Base-by-base conservation (phyloP, 2,329 filamentous ascomycete species). In the Neodidymelliopsis sp. region DNA sequence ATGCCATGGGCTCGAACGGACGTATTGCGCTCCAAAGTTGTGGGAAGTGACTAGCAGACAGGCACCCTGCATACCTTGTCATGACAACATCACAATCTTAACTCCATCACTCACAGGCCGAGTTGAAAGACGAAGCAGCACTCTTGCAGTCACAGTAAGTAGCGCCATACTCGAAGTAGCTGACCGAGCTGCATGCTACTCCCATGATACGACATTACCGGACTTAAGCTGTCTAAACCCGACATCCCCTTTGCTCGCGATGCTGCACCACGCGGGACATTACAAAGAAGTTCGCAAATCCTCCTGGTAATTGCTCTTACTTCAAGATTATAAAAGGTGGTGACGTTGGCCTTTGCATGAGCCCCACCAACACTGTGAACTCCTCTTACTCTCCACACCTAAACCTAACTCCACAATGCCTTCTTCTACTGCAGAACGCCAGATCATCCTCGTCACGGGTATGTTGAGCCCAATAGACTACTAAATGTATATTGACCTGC, bases 381-480 rank as follows among this genome's bases (percentile, higher is more conserved):
- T 9, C 6, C 6, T 38, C 23, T 12, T 3, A n/a, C 19, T 19
- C 23, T 15, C 24, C 12, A 4, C 4, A 36, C 5, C 12, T 10
- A n/a, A 10, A 24, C 10, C 10, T 2, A 24, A 24, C 3, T 9
- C 11, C 36, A 41, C 7, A 6, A 50, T 50, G 47, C 28, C 24
- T 40, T 30, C 53, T 23, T 18, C 46, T 2, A 25, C 48, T 4
- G 23, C 57, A 8, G 49, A 59, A 10, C 64, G 65, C 23, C 61
- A 62, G 29, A 55, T 68, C 22, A 62, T 70, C 34, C 56, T 71
- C 11, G 47, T 71, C 33, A 70, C 68, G 29, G 65, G 67, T 62
- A 20, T 12, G 28, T 43, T 16, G 6, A 12, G 9, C 12, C 2
- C 5, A 20, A 38, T 2, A n/a, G 11, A 11, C 3, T 6, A 5